phyloP scores from a whole-genome alignment of 1,139 yeast species.

The Nematodospora anomalae region DNA sequence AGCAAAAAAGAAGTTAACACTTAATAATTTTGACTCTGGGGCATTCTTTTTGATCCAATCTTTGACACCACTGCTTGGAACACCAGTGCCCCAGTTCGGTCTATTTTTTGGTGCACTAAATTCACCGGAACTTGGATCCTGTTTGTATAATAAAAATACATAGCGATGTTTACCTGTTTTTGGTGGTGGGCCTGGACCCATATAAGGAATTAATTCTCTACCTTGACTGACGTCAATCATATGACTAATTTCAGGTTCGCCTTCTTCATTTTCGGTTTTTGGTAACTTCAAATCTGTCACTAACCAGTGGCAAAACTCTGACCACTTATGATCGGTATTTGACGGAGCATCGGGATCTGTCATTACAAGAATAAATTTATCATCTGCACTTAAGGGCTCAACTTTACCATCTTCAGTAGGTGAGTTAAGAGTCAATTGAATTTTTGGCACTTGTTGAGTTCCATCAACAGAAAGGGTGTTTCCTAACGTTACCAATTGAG shows the following conservation, averaged over 20 bases:
- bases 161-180: conserved; percentile 83
- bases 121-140: conserved; percentile 39
- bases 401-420: conserved; percentile 38
- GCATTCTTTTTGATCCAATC: conserved; percentile 70
- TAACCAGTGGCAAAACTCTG: conserved; percentile 81
- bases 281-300: conserved; percentile 58
- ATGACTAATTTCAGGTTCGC: conserved; percentile 35
- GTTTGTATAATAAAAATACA: conserved; percentile 72
- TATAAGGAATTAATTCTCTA: conserved; percentile 43
- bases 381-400: conserved; percentile 42
- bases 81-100: conserved; percentile 83
- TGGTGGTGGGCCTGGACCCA: conserved; percentile 85
- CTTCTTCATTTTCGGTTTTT: conserved; percentile 27
- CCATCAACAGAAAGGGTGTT: conserved; percentile 64
- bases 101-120: conserved; percentile 55
- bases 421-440: conserved; percentile 66
- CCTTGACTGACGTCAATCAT: conserved; percentile 41
- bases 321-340: conserved; percentile 78
- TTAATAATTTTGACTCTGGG: conserved; percentile 60
- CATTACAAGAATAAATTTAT: conserved; percentile 67
- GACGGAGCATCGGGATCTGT: conserved; percentile 97
- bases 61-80: conserved; percentile 71
- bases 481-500: conserved; percentile 74
- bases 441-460: conserved; percentile 63
- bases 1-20: conserved; percentile 79